Evolutionary conservation across 1,284 basidiomycete species (phyloP).

Genomic region (Tetrapyrgos nigripes): DNA sequence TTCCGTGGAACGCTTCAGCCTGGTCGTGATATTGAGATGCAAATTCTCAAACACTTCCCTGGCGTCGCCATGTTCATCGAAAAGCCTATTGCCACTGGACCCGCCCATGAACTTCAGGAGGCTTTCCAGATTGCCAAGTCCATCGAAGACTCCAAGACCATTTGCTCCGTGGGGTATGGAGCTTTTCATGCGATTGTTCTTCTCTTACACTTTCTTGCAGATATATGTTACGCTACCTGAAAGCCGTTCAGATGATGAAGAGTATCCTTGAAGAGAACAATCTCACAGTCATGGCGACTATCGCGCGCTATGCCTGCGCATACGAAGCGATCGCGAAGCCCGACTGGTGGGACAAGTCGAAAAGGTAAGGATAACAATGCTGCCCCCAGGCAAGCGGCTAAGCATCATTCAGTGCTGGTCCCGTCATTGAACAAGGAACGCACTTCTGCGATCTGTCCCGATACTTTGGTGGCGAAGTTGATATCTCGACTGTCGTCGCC

Average conservation of each 20-base stretch:
- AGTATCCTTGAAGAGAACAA: slow-evolving; percentile 94
- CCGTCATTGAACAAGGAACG: slow-evolving; percentile 96
- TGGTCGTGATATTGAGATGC: slow-evolving; percentile 89
- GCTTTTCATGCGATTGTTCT: too few relatives aligned
- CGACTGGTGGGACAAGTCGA: slow-evolving; percentile 98
- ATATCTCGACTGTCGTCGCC: slow-evolving; percentile 83
- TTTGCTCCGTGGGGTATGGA: slow-evolving; percentile 89
- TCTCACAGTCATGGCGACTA: slow-evolving; percentile 96
- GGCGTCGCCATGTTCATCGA: slow-evolving; percentile 93
- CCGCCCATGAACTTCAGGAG: slow-evolving; percentile 70
- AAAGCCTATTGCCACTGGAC: slow-evolving; percentile 92
- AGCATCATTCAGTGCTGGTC: slow-evolving; percentile 67
- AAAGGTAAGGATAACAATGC: slow-evolving; percentile 56
- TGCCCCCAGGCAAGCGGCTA: background rate
- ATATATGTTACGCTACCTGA: slow-evolving; percentile 93
- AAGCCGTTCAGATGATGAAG: slow-evolving; percentile 98
- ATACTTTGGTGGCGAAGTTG: slow-evolving; percentile 98
- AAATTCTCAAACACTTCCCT: slow-evolving; percentile 91
- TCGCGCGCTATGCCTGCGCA: slow-evolving; percentile 95
- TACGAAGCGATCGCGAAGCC: slow-evolving; percentile 91
- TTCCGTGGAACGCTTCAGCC: slow-evolving; percentile 84
- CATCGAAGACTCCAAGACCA: slow-evolving; percentile 72
- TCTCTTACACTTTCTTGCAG: too few relatives aligned
- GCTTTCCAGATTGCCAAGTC: slow-evolving; percentile 71
- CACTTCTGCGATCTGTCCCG: slow-evolving; percentile 92